Evolutionary conservation across 768 basidiomycete genomes (phyloP), one percentile per base, ranked within the genome.

Genomic region (Amanita molliuscula): DNA sequence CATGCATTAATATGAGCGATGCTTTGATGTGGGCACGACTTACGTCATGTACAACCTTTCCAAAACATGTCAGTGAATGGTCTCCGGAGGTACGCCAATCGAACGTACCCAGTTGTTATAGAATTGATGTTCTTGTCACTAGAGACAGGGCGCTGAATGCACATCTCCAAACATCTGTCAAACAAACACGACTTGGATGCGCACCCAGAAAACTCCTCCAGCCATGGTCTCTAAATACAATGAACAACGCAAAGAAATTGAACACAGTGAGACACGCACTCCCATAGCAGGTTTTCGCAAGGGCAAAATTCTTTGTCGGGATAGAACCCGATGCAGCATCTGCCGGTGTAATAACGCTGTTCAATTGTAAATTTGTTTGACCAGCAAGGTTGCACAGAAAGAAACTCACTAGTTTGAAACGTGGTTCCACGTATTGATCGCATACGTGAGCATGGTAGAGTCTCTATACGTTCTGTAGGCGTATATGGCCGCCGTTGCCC

Each of bases 141-240:
- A 21, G 37, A 38, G 5, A 38, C 16, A 21, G 37, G 20, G 37
- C 37, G 37, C 37, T 38, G 37, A 10, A 10, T 21, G 10, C 3
- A 44, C 33, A 20, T 15, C 8, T 54, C 67, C 42, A 53, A 78
- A 76, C 73, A 74, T 31, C 74, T 77, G 3, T 74, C 76, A 20
- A 77, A 69, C 3, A 75, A 75, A 28, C 23, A 21, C 15, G n/a
- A 7, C 6, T 18, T 23, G 10, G 11, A 23, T 25, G 47, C 64
- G 42, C 54, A 75, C 75, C 76, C 76, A 78, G 55, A 78, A 79
- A 15, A 78, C 77, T 7, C 73, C 75, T 2, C 77, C 76, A 4
- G 70, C 73, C 74, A 77, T 77, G 10, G 72, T 70, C 18, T 59
- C 72, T 74, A 51, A 16, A 23, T 33, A 51, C 23, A 29, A n/a